Conservation (phyloP, 2,329 filamentous ascomycete species). For the Aspergillus floridensis region DNA sequence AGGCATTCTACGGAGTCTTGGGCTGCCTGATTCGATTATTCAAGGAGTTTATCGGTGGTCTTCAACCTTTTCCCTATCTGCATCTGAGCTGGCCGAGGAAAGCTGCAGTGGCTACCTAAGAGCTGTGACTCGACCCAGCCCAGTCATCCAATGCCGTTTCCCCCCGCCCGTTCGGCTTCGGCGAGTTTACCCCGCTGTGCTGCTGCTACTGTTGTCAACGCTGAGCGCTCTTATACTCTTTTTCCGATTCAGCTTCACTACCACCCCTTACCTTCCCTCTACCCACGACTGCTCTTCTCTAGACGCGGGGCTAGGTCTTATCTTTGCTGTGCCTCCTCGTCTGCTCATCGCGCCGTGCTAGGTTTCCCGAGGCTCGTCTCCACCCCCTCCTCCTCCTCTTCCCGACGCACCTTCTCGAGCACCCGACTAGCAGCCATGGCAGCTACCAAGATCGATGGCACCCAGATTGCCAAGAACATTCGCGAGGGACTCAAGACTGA, state of each 20-base stretch:
- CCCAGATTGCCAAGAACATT: conserved; percentile 87
- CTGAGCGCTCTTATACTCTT: conserved; percentile 15
- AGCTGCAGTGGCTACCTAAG: not conserved
- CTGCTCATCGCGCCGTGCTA: conserved; percentile 16
- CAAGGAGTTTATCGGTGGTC: conserved; percentile 5
- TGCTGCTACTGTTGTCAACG: conserved; percentile 6
- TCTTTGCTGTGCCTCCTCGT: conserved; percentile 15
- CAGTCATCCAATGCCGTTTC: conserved; percentile 29
- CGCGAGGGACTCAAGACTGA: conserved; percentile 76
- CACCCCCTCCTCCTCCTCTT: conserved; percentile 13
- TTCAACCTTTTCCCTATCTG: conserved; percentile 16
- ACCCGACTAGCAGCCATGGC: conserved; percentile 67
- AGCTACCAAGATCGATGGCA: conserved; percentile 91
- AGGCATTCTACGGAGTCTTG: not conserved
- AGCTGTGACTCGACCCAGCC: conserved; percentile 14
- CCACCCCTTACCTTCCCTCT: conserved; percentile 9
- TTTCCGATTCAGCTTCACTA: conserved; percentile 19
- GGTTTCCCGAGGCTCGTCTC: conserved; percentile 19
- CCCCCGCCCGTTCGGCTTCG: conserved; percentile 23
- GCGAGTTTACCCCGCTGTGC: conserved; percentile 26
- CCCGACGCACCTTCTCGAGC: conserved; percentile 46
- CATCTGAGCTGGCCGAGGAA: conserved; percentile 10
- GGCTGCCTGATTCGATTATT: conserved; percentile 8
- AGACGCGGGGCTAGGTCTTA: conserved; percentile 17
- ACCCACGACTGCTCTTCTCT: conserved; percentile 12